phyloP scores from a whole-genome alignment of 2,329 filamentous ascomycete species.

The Escovopsis weberi region DNA sequence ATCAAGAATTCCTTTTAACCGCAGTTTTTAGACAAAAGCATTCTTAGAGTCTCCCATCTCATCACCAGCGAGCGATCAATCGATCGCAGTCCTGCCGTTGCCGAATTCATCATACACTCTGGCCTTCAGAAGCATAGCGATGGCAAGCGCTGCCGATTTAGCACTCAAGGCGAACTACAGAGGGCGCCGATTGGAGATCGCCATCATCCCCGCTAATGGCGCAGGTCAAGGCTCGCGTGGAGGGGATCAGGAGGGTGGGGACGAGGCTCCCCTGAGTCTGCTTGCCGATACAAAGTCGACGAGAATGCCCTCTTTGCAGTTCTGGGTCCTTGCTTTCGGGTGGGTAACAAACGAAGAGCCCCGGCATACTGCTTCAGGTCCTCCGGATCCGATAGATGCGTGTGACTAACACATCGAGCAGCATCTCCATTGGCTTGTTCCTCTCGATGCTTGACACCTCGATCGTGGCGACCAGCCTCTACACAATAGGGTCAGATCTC shows the following conservation, averaged over 20 bases:
- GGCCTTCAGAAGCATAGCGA: too few species aligned
- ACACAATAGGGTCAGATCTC: conserved; percentile 40
- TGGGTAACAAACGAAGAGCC: conserved; percentile 6
- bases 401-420: conserved; percentile 12
- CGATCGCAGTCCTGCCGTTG: too few species aligned
- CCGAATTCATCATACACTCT: too few species aligned
- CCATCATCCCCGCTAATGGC: too few species aligned
- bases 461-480: conserved; percentile 44
- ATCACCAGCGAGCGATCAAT: too few species aligned
- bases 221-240: too few species aligned
- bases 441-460: conserved; percentile 45
- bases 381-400: background rate
- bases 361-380: background rate
- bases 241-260: background rate
- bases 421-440: conserved; percentile 37
- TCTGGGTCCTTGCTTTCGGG: conserved; percentile 21
- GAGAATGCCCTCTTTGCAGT: conserved; percentile 16
- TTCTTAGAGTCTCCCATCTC: too few species aligned
- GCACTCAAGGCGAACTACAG: too few species aligned
- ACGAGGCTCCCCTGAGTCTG: background rate
- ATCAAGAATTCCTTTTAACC: too few species aligned
- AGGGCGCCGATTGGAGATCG: too few species aligned
- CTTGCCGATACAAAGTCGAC: conserved; percentile 1
- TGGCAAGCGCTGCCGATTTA: too few species aligned
- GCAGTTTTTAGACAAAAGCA: too few species aligned